These are phyloP conservation scores for Stachybotrys chartarum DNA, from an alignment of 2,329 filamentous ascomycete genomes.

Conservation along the genomic window DNA sequence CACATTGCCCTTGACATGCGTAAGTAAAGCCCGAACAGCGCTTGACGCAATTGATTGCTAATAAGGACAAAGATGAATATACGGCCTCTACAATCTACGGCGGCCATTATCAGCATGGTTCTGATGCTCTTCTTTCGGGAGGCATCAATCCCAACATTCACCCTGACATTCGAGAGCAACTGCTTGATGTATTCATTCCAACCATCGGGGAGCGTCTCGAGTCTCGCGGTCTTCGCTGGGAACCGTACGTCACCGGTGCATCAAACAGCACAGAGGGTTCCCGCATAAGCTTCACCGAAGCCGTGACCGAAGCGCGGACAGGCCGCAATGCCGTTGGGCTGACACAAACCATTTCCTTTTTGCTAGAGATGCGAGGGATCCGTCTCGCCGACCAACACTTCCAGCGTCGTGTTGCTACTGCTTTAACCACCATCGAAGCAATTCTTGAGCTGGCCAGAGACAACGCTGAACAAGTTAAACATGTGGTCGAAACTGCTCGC, in stretches of 20 bases:
- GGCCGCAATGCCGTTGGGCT: constrained; percentile 17
- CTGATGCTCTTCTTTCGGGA: constrained; percentile 16
- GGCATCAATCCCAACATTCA: constrained; percentile 22
- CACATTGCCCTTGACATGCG: constrained; percentile 17
- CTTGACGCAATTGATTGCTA: background rate
- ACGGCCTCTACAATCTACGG: constrained; percentile 16
- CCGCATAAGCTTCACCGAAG: constrained; percentile 15
- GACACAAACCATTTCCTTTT: constrained; percentile 16
- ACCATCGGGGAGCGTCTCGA: constrained; percentile 14
- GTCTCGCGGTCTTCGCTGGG: constrained; percentile 13
- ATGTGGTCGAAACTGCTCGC: constrained; percentile 12
- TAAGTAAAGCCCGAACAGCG: background rate
- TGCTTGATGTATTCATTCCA: constrained; percentile 11
- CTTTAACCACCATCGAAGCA: constrained; percentile 14
- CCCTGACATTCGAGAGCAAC: constrained; percentile 15
- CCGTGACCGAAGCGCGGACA: constrained; percentile 14
- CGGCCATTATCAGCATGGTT: constrained; percentile 12
- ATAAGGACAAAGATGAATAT: constrained; percentile 10
- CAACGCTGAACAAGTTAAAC: constrained; percentile 9
- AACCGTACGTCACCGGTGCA: constrained; percentile 16
- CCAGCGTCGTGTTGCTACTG: constrained; percentile 20
- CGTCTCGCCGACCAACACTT: constrained; percentile 23
- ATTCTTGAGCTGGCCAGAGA: constrained; percentile 17
- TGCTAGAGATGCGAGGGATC: constrained; percentile 19
- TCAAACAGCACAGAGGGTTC: constrained; percentile 4